Evolutionary conservation across 768 basidiomycete genomes (phyloP).

Genomic region (Gymnopilus junonius): DNA sequence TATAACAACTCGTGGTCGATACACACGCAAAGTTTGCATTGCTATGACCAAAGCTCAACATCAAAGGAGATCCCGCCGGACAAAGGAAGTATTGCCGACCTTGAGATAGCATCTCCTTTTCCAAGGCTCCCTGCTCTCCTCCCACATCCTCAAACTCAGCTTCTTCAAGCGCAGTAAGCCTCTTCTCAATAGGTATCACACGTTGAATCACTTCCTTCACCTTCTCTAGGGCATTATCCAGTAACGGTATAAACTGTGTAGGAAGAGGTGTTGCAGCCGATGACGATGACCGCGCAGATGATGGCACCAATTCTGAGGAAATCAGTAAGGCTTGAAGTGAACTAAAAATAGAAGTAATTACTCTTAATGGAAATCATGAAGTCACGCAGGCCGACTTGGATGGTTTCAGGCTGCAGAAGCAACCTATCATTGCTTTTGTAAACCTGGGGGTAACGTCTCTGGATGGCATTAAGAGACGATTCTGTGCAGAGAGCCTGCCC

Average conservation of each 20-base stretch:
- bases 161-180: conserved; percentile 86
- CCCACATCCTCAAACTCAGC: conserved; percentile 88
- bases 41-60: conserved; percentile 48
- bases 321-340: not conserved
- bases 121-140: conserved; percentile 81
- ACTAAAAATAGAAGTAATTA: conserved; percentile 41
- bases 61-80: not conserved
- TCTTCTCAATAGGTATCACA: conserved; percentile 82
- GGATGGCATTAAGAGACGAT: conserved; percentile 94
- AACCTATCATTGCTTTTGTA: conserved; percentile 91
- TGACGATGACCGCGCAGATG: conserved; percentile 89
- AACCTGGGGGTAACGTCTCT: conserved; percentile 95
- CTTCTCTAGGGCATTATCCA: conserved; percentile 67
- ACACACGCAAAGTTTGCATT: conserved; percentile 89
- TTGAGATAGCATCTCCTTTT: conserved; percentile 87
- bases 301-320: conserved; percentile 86
- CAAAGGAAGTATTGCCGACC: conserved; percentile 48
- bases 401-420: conserved; percentile 82
- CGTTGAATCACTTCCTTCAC: conserved; percentile 75
- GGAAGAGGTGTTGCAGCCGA: conserved; percentile 88
- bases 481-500: conserved; percentile 91
- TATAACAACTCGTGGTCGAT: conserved; percentile 86
- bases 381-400: conserved; percentile 83
- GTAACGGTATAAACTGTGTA: conserved; percentile 78
- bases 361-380: conserved; percentile 98